phyloP scores from a whole-genome alignment of 2,329 filamentous ascomycete genomes.

The Hymenoscyphus fructigenus region DNA sequence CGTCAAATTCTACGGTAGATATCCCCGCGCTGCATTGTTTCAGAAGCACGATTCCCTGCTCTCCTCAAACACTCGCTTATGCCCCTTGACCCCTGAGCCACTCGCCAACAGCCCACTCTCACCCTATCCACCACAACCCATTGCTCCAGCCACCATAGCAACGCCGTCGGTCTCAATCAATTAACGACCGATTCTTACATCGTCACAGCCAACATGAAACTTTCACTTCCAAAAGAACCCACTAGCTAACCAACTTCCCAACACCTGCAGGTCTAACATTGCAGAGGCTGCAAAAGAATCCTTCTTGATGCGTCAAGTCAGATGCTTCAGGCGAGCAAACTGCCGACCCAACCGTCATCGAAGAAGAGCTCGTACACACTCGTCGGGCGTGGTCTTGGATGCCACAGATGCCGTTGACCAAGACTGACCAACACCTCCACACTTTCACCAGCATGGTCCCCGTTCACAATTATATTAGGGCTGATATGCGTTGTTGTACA shows the following conservation, averaged over 20 bases:
- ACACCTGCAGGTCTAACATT: constrained; percentile 15
- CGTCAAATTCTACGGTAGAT: neutral
- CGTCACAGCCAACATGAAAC: constrained; percentile 31
- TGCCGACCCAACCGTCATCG: constrained; percentile 5
- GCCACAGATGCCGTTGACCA: constrained; percentile 12
- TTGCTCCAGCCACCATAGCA: constrained; percentile 2
- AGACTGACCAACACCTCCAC: constrained; percentile 7
- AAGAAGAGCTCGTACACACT: neutral
- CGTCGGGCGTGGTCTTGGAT: constrained; percentile 2
- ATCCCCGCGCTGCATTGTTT: constrained; percentile 18
- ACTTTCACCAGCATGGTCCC: constrained; percentile 5
- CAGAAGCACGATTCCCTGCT: constrained; percentile 18
- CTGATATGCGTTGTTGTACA: constrained; percentile 34
- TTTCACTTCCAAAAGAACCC: constrained; percentile 16
- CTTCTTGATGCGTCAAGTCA: constrained; percentile 12
- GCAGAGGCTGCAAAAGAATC: constrained; percentile 14
- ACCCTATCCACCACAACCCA: neutral
- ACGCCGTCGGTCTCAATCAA: constrained; percentile 19
- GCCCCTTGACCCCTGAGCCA: constrained; percentile 7
- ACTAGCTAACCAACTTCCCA: constrained; percentile 8
- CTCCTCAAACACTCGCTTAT: constrained; percentile 29
- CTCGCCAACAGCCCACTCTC: constrained; percentile 10
- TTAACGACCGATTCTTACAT: constrained; percentile 24
- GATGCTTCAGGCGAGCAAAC: constrained; percentile 5
- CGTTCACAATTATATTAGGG: constrained; percentile 26